Base-by-base conservation (phyloP, 495 filamentous ascomycete genomes). In the Penicillium argentinense region DNA sequence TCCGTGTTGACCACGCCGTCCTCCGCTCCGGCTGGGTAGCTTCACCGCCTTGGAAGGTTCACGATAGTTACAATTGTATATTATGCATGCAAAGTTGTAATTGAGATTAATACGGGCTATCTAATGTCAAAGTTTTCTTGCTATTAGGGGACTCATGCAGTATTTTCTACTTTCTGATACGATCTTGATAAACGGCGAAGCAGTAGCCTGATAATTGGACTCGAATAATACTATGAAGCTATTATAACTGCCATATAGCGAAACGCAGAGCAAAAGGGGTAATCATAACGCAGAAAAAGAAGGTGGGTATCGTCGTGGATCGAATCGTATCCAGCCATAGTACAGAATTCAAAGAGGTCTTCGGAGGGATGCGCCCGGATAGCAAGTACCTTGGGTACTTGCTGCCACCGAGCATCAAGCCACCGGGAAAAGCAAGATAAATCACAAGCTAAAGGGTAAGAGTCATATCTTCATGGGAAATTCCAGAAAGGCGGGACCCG, bases 241-340 rank as follows among this genome's bases (percentile, higher is more conserved):
- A 33, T 14, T 36, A 36, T 36, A 36, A n/a, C n/a, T n/a, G 33
- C 33, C 17, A 36, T 36, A 18, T 8, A 18, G 17, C 9, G n/a
- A 36, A 36, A 19, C 16, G 13, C 28, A n/a, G 12, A 36, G 16
- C 7, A 21, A 17, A 9, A 36, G 33, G 33, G 33, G 33, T 36
- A 36, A 36, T 36, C 33, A 36, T 36, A 18, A 36, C n/a, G n/a
- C n/a, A 36, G 33, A 49, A 54, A 63, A 68, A 51, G 58, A 64
- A 58, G 54, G 60, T 63, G 67, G 67, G 67, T 72, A 72, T 72
- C 62, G 61, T 65, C 54, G 59, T 41, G 19, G 47, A 42, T 55
- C 51, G 50, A 53, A 43, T 45, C 41, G 46, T 40, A 28, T 47
- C 55, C 41, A 61, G 17, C 45, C 51, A 54, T 53, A 51, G 41